Base-by-base conservation (phyloP, 164 flowering plant genomes). In the Aristolochia contorta region DNA sequence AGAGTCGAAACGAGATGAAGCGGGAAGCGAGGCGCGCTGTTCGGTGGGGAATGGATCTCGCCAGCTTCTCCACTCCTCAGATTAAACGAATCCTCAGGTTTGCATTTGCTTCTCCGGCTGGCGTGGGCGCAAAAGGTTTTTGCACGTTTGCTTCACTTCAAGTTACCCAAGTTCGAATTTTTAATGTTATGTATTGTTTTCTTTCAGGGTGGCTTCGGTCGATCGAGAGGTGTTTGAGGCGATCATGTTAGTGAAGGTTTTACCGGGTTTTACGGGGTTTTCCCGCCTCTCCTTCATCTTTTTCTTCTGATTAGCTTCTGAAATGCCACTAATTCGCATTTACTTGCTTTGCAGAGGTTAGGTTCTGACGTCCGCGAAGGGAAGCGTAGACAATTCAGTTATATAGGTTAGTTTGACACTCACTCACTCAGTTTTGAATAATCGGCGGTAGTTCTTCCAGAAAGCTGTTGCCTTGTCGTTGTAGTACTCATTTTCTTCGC, bases 41-140 rank as follows among this genome's bases (percentile, higher is more conserved):
- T 49, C 76, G 71, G 1, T 90, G 97, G 90, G 99, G 86, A 16
- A 84, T 86, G 94, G 91, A 93, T 3, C 80, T 93, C 16, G 87
- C 99, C 0, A 66, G 74, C 62, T 85, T 93, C 78, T 68, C 96
- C 12, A 49, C 64, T 22, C 65, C 87, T 47, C 92, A 86, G 66
- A 90, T 93, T 58, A 93, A 85, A 63, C 86, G 77, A 15, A 84
- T 93, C 61, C 75, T 88, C 61, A 86, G 76, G 96, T 84, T 15
- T 18, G 20, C 10, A 37, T 37, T n/a, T 37, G 43, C 43, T 37
- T 37, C 43, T 37, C 43, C 43, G 12, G 3, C 33, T 37, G 1
- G 43, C 43, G 10, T 37, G 7, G 43, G 9, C 5, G 12, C 43
- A 10, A 37, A 10, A 3, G 5, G 1, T 50, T 50, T 50, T 47